phyloP scores from a whole-genome alignment of 495 filamentous ascomycete species.

The Penicillium mononematosum region DNA sequence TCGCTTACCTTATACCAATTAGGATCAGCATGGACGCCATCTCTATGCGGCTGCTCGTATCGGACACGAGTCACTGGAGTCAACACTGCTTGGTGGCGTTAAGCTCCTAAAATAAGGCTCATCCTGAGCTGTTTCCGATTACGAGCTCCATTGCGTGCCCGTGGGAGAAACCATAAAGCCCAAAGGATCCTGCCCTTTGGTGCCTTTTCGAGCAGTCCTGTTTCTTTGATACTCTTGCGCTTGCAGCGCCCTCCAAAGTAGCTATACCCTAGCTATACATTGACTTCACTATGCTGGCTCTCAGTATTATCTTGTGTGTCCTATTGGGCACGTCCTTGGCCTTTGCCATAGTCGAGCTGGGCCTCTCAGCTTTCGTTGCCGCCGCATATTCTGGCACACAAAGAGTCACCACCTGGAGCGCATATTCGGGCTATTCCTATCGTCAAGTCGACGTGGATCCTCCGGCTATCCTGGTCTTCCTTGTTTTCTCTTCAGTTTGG shows the following conservation, averaged over 20 bases:
- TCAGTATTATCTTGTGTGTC: constrained; percentile 29
- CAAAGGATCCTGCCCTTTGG: constrained; percentile 11
- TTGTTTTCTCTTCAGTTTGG: constrained; percentile 30
- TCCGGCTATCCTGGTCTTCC: constrained; percentile 27
- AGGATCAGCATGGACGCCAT: constrained; percentile 17
- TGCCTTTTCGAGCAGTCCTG: neutral
- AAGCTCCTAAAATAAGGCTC: constrained; percentile 2
- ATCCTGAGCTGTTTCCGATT: neutral
- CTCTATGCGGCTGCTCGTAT: constrained; percentile 25
- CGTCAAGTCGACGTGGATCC: constrained; percentile 15
- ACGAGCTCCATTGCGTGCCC: constrained; percentile 7
- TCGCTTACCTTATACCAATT: constrained; percentile 30
- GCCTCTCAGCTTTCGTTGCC: constrained; percentile 23
- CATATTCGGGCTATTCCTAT: constrained; percentile 13
- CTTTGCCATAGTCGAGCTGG: constrained; percentile 32
- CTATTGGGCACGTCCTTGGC: constrained; percentile 24
- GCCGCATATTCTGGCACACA: constrained; percentile 4
- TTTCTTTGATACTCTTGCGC: neutral
- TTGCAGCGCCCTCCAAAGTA: neutral
- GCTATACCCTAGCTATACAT: neutral
- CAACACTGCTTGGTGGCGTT: constrained; percentile 3
- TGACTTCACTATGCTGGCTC: constrained; percentile 22
- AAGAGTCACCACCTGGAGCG: constrained; percentile 6
- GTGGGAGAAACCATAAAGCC: constrained; percentile 12
- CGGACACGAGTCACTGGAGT: constrained; percentile 10